Conservation (phyloP, 73 alveolate species). For the Paramecium octaurelia region DNA sequence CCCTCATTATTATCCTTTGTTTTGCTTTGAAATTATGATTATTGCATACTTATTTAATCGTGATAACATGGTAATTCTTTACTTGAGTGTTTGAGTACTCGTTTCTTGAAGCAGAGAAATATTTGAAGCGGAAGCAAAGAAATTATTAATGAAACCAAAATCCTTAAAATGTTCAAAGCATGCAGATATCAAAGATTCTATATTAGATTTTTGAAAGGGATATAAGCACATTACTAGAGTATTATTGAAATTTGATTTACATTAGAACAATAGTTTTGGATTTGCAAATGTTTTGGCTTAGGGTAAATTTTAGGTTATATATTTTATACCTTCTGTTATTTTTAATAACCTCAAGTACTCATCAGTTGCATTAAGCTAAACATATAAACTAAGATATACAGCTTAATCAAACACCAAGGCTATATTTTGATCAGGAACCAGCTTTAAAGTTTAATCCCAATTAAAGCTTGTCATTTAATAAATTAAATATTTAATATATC, state of each 20-base stretch:
- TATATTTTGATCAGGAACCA: neutral
- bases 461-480: neutral
- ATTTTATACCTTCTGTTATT: neutral
- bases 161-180: neutral
- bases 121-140: neutral
- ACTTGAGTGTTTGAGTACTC: neutral
- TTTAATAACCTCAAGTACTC: neutral
- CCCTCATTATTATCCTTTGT: neutral
- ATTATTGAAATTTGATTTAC: neutral
- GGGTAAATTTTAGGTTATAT: neutral
- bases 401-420: neutral
- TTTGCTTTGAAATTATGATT: neutral
- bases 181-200: neutral
- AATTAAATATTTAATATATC: neutral
- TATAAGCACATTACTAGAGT: neutral
- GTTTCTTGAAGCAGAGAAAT: neutral
- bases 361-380: neutral
- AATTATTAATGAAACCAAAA: neutral
- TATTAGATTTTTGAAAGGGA: neutral
- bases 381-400: neutral
- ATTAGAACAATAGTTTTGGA: neutral
- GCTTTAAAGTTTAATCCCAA: neutral
- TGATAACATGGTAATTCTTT: neutral
- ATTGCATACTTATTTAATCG: neutral
- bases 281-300: neutral